Percentiles rank a stretch among this genome's conserved stretches.
Conservation (phyloP, 208 protist species). For the Acanthamoeba lenticulata region DNA sequence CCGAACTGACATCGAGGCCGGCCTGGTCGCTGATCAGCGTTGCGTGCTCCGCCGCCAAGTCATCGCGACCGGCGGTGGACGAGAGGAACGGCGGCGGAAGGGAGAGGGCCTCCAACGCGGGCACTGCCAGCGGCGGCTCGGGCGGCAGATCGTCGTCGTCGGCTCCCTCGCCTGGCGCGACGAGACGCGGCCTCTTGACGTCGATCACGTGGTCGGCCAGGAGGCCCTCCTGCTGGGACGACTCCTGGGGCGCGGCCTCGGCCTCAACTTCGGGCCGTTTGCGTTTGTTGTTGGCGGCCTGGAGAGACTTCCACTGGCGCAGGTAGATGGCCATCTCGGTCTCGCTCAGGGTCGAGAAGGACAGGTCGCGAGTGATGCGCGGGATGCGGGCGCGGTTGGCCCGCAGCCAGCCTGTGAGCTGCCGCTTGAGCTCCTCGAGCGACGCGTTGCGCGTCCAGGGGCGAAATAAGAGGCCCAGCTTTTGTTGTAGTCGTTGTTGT, state of each 20-base stretch:
- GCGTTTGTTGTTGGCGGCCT: background rate
- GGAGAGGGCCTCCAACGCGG: background rate
- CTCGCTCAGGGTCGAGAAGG: constrained; percentile 24
- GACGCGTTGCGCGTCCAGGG: background rate
- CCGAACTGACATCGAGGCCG: background rate
- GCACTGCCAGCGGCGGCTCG: background rate
- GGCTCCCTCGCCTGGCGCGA: no score
- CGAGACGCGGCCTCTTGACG: background rate
- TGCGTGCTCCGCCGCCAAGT: no score
- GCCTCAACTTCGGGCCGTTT: background rate
- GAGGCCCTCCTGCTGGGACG: background rate
- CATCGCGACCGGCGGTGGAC: background rate
- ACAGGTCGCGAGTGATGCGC: constrained; percentile 42
- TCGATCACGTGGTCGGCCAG: background rate
- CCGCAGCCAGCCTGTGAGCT: background rate
- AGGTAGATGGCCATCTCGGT: constrained; percentile 34
- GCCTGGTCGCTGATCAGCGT: background rate
- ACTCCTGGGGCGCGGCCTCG: background rate
- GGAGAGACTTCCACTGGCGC: background rate
- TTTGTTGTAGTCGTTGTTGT: no score
- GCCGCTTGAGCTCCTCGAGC: background rate
- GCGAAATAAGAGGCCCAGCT: no score
- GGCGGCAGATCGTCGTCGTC: background rate
- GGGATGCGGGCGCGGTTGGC: background rate
- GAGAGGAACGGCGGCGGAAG: background rate